Conservation (phyloP, 1,284 basidiomycete species). For the Gymnopus androsaceus region DNA sequence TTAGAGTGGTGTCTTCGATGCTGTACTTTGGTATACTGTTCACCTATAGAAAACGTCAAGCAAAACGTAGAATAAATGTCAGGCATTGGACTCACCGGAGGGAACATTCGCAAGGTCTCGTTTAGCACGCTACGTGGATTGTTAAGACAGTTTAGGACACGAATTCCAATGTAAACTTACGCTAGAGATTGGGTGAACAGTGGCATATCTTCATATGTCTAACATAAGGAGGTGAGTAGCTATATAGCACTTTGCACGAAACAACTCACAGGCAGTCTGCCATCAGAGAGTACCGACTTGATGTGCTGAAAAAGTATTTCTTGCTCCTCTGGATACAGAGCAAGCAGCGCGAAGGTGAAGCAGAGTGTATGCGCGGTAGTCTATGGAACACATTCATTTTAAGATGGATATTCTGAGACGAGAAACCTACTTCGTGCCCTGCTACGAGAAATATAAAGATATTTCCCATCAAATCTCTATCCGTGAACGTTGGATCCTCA, state of each 20-base stretch:
- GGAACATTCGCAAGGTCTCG: conserved; percentile 63
- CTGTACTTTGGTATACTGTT: conserved; percentile 49
- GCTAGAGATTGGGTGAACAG: conserved; percentile 46
- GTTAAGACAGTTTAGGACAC: no score
- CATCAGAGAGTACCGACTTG: conserved; percentile 39
- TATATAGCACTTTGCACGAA: neutral
- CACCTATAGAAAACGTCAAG: conserved; percentile 32
- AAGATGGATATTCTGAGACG: neutral
- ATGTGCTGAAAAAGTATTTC: conserved; percentile 49
- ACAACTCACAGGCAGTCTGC: conserved; percentile 41
- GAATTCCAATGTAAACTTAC: no score
- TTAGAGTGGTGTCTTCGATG: conserved; percentile 46
- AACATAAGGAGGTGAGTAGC: neutral
- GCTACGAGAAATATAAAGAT: conserved; percentile 61
- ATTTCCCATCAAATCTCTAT: conserved; percentile 59
- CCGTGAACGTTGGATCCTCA: conserved; percentile 39
- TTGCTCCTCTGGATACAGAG: conserved; percentile 48
- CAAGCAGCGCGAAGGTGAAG: conserved; percentile 16
- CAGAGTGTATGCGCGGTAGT: conserved; percentile 29
- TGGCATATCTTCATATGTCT: conserved; percentile 57
- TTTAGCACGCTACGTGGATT: conserved; percentile 46
- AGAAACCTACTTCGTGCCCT: conserved; percentile 53
- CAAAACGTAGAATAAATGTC: neutral
- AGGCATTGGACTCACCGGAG: conserved; percentile 44
- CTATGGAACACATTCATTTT: conserved; percentile 13